Evolutionary conservation across 2,329 filamentous ascomycete species (phyloP), one percentile per base, ranked within the genome.

Genomic region (Alternaria burnsii): DNA sequence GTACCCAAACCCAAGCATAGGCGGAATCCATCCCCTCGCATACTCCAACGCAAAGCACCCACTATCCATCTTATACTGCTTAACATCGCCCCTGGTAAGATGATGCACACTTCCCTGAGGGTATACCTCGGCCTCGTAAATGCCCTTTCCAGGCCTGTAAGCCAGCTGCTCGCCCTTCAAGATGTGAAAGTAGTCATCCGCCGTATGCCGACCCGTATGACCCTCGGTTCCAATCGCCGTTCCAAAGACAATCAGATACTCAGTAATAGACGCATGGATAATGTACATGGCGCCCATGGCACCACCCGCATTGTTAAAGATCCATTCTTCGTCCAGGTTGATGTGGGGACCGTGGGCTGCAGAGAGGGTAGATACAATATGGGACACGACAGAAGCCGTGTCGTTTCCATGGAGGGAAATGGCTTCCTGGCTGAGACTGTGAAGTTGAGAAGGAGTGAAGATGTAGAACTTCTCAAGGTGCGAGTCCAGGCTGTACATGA

Each of bases 121-220:
- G 81, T 93, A 94, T 63, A 91, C 80, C 79, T 92, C 90, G 34
- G 89, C 82, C 76, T 86, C 84, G 78, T 88, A 92, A 65, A 83
- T 76, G 67, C 90, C 90, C 2, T 89, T 87, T 5, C 66, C 74
- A 20, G 73, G 72, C 18, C 87, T 84, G 83, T 93, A 94, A 66
- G 92, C 91, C 71, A 87, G 84, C 81, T 97, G 89, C 71, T 89
- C 88, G 71, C 93, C 93, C 34, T 84, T 83, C 32, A 97, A 85
- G 83, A 97, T 97, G 84, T 94, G 88, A 85, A 97, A 97, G 85
- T 95, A 97, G 84, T 97, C 93, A 81, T 97, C 91, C 16, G 93
- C 93, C 12, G 92, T 94, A 85, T 97, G 93, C 52, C 93, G 91
- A 66, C 93, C 93, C 1, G 88, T 88, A 84, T 97, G 93, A 63